phyloP scores from a whole-genome alignment of 139 green algal genomes.

The Closterium sp. region DNA sequence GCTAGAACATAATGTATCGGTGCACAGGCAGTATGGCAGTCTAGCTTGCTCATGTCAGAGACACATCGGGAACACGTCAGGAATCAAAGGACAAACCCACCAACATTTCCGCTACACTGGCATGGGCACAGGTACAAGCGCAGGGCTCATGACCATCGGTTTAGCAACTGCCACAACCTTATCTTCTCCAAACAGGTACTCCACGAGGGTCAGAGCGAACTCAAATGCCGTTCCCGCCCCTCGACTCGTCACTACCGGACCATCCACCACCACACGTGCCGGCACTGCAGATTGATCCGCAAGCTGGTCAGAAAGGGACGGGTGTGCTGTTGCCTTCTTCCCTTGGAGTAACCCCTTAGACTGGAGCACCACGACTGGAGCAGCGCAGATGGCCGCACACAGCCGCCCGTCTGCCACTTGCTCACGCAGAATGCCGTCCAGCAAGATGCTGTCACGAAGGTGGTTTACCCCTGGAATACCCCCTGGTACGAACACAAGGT shows the following conservation, averaged over 20 bases:
- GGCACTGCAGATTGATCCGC: conserved; percentile 35
- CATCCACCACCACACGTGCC: conserved; percentile 85
- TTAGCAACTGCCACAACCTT: conserved; percentile 80
- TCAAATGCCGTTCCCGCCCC: conserved; percentile 92
- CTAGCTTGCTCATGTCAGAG: no score
- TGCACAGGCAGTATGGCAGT: no score
- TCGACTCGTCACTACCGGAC: conserved; percentile 77
- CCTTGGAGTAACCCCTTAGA: conserved; percentile 74
- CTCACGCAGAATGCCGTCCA: conserved; percentile 50
- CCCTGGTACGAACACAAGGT: conserved; percentile 52
- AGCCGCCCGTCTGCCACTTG: conserved; percentile 64
- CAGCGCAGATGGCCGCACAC: conserved; percentile 90
- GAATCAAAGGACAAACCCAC: no score
- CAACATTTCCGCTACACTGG: no score
- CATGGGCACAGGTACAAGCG: not conserved
- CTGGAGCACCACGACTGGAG: conserved; percentile 87
- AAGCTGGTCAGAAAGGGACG: conserved; percentile 69
- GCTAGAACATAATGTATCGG: no score
- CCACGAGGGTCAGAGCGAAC: conserved; percentile 89
- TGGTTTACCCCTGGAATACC: conserved; percentile 92
- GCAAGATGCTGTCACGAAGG: conserved; percentile 66
- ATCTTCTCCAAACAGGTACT: conserved; percentile 82
- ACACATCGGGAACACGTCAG: no score
- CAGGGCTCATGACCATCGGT: conserved; percentile 78
- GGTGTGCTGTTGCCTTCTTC: conserved; percentile 82